phyloP scores from a whole-genome alignment of 768 basidiomycete genomes.

The Harrya chromipes region DNA sequence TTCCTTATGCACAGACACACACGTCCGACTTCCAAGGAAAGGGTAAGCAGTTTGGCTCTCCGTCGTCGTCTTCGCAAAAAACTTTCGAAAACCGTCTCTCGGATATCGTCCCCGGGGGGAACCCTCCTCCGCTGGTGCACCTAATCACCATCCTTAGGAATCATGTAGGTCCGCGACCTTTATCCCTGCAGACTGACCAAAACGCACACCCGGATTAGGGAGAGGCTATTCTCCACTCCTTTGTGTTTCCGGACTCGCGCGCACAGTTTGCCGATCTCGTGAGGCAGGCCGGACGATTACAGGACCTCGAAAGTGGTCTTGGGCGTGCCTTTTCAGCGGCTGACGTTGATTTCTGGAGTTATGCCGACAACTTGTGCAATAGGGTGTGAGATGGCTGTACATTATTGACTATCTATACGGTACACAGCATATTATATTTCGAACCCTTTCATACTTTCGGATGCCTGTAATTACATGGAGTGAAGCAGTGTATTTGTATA shows the following conservation, averaged over 20 bases:
- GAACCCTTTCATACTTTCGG: too few relatives aligned
- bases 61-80: constrained; percentile 4
- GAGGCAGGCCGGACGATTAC: constrained; percentile 42
- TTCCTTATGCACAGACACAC: constrained; percentile 28
- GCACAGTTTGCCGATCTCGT: constrained; percentile 61
- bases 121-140: constrained; percentile 36
- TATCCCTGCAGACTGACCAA: constrained; percentile 2
- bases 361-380: constrained; percentile 30
- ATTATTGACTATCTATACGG: not conserved
- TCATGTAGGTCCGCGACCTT: constrained; percentile 49
- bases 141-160: constrained; percentile 50
- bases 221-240: constrained; percentile 50
- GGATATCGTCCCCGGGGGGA: constrained; percentile 7
- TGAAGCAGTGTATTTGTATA: not conserved
- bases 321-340: constrained; percentile 30
- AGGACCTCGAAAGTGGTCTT: constrained; percentile 22
- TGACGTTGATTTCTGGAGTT: constrained; percentile 71
- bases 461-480: constrained; percentile 5
- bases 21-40: constrained; percentile 31
- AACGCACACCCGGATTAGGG: constrained; percentile 40
- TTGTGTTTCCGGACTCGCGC: constrained; percentile 76
- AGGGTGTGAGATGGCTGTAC: not conserved
- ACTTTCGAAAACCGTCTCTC: constrained; percentile 9
- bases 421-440: too few relatives aligned
- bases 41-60: constrained; percentile 42